A percentile compares a stretch with the other conserved stretches of the same genome.
These are phyloP conservation scores for Cercospora citrullina DNA, from an alignment of 2,329 filamentous ascomycete species.

Conservation along the genomic window DNA sequence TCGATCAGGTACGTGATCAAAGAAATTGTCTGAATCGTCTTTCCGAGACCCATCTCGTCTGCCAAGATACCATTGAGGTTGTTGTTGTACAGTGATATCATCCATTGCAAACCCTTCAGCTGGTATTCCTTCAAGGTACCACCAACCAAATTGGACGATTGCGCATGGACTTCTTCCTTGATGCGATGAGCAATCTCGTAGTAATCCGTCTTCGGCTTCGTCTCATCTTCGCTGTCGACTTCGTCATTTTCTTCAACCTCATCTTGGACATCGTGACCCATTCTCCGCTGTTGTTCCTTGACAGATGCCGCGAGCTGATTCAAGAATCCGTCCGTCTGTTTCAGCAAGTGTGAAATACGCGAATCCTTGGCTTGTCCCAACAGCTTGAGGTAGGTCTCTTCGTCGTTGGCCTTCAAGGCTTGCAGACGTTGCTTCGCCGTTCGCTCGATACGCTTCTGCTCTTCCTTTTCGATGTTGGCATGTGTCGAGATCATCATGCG, in stretches of 20 bases:
- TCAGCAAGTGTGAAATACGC: conserved; percentile 94
- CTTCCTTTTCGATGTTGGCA: conserved; percentile 96
- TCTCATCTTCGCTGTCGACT: conserved; percentile 67
- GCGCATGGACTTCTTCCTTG: conserved; percentile 83
- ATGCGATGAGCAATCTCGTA: conserved; percentile 96
- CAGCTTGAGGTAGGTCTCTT: conserved; percentile 97
- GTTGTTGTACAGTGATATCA: conserved; percentile 99
- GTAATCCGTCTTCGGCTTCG: conserved; percentile 87
- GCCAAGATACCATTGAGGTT: conserved; percentile 98
- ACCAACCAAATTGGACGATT: conserved; percentile 84
- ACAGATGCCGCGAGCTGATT: conserved; percentile 93
- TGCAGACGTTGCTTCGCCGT: conserved; percentile 99
- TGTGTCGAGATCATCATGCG: conserved; percentile 87
- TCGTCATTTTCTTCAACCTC: conserved; percentile 67
- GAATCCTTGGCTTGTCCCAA: conserved; percentile 99
- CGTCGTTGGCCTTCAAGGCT: conserved; percentile 96
- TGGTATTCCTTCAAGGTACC: conserved; percentile 96
- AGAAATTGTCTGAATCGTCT: conserved; percentile 98
- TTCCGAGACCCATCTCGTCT: conserved; percentile 99
- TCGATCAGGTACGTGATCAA: conserved; percentile 97
- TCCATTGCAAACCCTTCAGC: conserved; percentile 98
- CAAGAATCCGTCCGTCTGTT: conserved; percentile 96
- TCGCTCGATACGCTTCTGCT: conserved; percentile 96
- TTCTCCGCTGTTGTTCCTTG: conserved; percentile 85
- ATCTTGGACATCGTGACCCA: conserved; percentile 59